Evolutionary conservation across 257 asterid genomes (phyloP).

Genomic region (Ophiorrhiza pumila): DNA sequence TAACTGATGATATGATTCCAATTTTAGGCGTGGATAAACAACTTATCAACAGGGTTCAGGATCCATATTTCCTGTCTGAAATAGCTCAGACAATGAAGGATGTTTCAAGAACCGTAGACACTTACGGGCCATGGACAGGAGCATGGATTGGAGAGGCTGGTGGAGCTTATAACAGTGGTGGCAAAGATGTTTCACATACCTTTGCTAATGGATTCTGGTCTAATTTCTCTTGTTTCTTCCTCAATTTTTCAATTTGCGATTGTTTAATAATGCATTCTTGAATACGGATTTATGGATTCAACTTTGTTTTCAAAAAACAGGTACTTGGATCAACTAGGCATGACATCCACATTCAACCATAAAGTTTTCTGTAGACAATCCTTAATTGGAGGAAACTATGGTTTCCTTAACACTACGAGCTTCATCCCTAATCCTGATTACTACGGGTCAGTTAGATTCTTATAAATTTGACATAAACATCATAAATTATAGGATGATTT

Average conservation of each 20-base stretch:
- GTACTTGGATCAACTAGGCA: conserved; percentile 92
- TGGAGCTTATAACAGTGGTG: conserved; percentile 88
- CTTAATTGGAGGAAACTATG: conserved; percentile 85
- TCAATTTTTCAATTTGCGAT: too few relatives aligned
- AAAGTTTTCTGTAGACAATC: conserved; percentile 84
- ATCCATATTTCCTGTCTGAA: conserved; percentile 55
- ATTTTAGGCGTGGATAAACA: conserved; percentile 59
- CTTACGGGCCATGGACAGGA: conserved; percentile 55
- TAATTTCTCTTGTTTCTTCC: neutral
- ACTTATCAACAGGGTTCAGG: conserved; percentile 56
- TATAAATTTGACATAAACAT: neutral
- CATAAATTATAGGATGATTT: neutral
- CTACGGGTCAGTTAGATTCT: conserved; percentile 57
- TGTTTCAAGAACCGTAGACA: conserved; percentile 27
- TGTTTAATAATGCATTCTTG: too few relatives aligned
- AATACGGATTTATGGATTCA: too few relatives aligned
- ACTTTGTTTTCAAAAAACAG: conserved; percentile 21
- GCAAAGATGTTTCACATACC: conserved; percentile 63
- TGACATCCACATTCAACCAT: conserved; percentile 70
- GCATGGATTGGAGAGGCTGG: conserved; percentile 95
- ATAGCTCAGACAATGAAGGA: conserved; percentile 48
- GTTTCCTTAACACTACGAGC: conserved; percentile 55
- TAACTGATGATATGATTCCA: too few relatives aligned
- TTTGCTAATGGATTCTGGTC: conserved; percentile 87
- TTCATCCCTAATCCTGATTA: conserved; percentile 89